phyloP scores from a whole-genome alignment of 2,329 filamentous ascomycete genomes.

The Penicillium polonicum region DNA sequence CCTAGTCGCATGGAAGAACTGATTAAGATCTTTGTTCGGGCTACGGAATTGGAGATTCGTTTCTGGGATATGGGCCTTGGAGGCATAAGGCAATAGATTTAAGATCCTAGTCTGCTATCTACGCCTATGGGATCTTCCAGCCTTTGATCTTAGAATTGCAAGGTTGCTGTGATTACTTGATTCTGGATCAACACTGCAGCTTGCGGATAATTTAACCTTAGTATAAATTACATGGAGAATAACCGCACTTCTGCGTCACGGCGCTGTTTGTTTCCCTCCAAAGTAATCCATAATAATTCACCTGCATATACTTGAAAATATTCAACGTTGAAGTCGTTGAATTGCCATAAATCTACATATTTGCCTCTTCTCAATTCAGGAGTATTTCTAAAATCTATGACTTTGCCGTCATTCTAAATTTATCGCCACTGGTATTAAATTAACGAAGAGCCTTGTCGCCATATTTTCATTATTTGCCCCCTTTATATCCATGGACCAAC shows the following conservation, averaged over 20 bases:
- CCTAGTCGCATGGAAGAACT: slow-evolving; percentile 76
- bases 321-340: neutral
- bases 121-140: neutral
- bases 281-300: neutral
- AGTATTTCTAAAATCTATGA: neutral
- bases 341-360: neutral
- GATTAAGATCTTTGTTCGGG: slow-evolving; percentile 78
- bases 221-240: neutral
- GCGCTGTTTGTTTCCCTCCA: neutral
- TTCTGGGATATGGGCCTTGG: slow-evolving; percentile 71
- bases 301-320: no score
- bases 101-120: neutral
- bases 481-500: slow-evolving; percentile 1
- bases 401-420: neutral
- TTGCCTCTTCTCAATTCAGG: neutral
- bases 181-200: neutral
- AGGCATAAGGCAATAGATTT: slow-evolving; percentile 13
- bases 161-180: neutral
- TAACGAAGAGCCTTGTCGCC: neutral
- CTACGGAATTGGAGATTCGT: slow-evolving; percentile 73
- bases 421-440: neutral
- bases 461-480: slow-evolving; percentile 1
- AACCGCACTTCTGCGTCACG: neutral
- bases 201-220: neutral
- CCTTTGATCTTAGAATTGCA: neutral